Base-by-base conservation (phyloP, 148 eudicot genomes). In the Cornus controversa region DNA sequence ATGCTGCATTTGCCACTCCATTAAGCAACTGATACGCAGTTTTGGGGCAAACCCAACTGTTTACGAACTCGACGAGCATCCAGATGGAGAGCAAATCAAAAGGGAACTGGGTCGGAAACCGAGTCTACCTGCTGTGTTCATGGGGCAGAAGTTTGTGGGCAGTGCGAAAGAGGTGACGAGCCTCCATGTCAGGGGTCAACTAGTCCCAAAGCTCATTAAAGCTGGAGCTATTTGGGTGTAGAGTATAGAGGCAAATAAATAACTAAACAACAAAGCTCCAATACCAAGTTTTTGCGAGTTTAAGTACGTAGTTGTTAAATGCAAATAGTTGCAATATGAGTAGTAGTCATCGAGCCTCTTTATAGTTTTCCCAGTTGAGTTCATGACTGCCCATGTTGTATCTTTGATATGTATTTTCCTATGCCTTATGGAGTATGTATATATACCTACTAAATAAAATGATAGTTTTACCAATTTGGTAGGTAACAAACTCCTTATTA, bases 81-180 rank as follows among this genome's bases (percentile, higher is more conserved):
- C 91, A 47, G 82, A 88, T 65, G 97, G 95, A n/a, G 73, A 67
- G 68, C 90, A 91, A 45, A 77, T 93, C 14, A 93, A 93, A 20
- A 80, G 83, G 73, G 88, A 79, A 2, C 81, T 93, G 47, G 93
- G 94, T 13, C 79, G 81, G 58, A 71, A 77, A 75, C 84, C 90
- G 6, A 83, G 84, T 50, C 81, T 89, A 27, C 98, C 98, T 27
- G 86, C 89, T 34, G 90, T 93, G 76, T 93, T 83, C 85, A 91
- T 93, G 10, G 95, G 92, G 31, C 77, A 87, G 31, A 79, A 86
- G 63, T 76, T 86, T 75, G 83, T 93, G 15, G 96, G 98, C 23
- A 96, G 98, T 25, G 81, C 96, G 58, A 86, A 90, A 65, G 92
- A 93, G 78, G 84, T 93, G 47, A 83, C 91, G 83, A 90, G 92